Conservation (phyloP, 371 early-diverging fungal genomes). For the Apophysomyces trapeziformis region DNA sequence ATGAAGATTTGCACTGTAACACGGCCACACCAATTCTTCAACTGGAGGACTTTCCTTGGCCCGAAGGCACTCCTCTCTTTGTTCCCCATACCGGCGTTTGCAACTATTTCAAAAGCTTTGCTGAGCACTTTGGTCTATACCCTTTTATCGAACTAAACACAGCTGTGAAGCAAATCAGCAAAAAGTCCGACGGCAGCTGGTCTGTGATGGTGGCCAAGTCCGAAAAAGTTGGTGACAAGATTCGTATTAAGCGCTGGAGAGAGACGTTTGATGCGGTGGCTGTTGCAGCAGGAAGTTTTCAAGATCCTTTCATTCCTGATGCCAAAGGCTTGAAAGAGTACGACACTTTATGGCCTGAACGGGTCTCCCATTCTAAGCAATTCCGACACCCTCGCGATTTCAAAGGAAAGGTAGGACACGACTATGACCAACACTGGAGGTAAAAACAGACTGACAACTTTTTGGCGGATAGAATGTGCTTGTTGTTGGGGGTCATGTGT, state of each 20-base stretch:
- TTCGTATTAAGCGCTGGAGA: slow-evolving; percentile 24
- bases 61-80: slow-evolving; percentile 34
- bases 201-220: slow-evolving; percentile 12
- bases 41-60: slow-evolving; percentile 24
- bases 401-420: slow-evolving; percentile 33
- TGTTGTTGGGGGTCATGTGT: slow-evolving; percentile 40
- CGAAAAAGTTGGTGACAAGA: slow-evolving; percentile 17
- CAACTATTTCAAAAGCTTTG: slow-evolving; percentile 35
- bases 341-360: slow-evolving; percentile 31
- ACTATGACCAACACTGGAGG: neutral
- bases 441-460: neutral
- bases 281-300: slow-evolving; percentile 38
- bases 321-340: slow-evolving; percentile 31
- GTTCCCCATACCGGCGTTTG: slow-evolving; percentile 32
- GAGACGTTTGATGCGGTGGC: slow-evolving; percentile 49
- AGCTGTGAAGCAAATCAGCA: slow-evolving; percentile 30
- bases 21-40: slow-evolving; percentile 24
- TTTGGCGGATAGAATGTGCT: slow-evolving; percentile 35
- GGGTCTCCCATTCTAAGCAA: slow-evolving; percentile 38
- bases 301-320: slow-evolving; percentile 41
- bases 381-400: slow-evolving; percentile 39
- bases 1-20: slow-evolving; percentile 22
- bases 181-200: slow-evolving; percentile 19
- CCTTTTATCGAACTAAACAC: slow-evolving; percentile 35
- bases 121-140: slow-evolving; percentile 26